phyloP scores from a whole-genome alignment of 2,329 filamentous ascomycete species.

The Cladosporium sp. region DNA sequence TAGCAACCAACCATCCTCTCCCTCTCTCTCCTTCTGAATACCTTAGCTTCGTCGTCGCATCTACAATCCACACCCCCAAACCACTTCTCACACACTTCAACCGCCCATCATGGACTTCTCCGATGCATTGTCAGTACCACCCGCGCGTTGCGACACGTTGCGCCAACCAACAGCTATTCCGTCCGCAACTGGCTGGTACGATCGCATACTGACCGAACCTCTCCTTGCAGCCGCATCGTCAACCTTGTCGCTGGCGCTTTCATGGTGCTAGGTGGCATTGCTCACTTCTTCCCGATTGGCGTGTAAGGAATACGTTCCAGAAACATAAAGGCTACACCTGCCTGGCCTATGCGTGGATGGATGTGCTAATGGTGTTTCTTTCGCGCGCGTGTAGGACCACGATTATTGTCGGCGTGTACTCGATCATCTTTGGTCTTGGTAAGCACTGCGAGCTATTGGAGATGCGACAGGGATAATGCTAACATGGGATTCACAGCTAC shows the following conservation, averaged over 20 bases:
- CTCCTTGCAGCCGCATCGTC: conserved; percentile 73
- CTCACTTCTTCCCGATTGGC: conserved; percentile 63
- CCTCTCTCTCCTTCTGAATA: neutral
- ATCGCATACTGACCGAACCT: conserved; percentile 10
- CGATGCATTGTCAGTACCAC: conserved; percentile 75
- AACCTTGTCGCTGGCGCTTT: conserved; percentile 86
- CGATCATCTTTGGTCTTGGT: conserved; percentile 88
- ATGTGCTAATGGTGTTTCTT: neutral
- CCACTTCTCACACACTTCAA: neutral
- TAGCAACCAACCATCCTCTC: neutral
- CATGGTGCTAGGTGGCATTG: conserved; percentile 82
- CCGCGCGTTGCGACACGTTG: conserved; percentile 12
- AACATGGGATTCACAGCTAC: conserved; percentile 53
- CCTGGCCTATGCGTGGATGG: neutral
- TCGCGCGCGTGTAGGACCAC: conserved; percentile 54
- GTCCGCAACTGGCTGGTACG: neutral
- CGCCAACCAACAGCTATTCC: neutral
- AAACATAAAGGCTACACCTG: neutral
- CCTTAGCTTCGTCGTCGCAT: neutral
- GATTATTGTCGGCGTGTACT: conserved; percentile 80
- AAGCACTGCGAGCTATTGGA: conserved; percentile 39
- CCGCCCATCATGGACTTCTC: conserved; percentile 76
- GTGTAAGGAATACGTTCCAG: conserved; percentile 52
- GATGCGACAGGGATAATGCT: neutral
- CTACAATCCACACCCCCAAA: neutral